Conservation (phyloP, 1,139 yeast species). For the Wickerhamomyces sp. region DNA sequence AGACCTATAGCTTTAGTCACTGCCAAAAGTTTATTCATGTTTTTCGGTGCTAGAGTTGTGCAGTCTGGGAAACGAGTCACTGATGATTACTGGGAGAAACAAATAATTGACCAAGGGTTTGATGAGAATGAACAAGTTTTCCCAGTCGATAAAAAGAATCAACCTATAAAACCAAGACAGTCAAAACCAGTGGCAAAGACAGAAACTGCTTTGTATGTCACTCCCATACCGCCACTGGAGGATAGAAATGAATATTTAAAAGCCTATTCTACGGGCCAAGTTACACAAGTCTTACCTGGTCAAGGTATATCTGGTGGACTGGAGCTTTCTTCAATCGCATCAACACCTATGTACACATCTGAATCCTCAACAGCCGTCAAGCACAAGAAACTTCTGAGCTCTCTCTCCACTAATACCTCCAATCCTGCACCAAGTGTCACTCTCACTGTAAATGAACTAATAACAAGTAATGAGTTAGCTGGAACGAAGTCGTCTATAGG, state of each 20-base stretch:
- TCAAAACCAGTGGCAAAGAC: slow-evolving; percentile 20
- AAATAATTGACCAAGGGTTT: slow-evolving; percentile 56
- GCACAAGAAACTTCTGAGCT: slow-evolving; percentile 22
- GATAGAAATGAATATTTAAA: slow-evolving; percentile 20
- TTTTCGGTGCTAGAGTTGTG: slow-evolving; percentile 68
- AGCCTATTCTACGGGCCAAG: slow-evolving; percentile 16
- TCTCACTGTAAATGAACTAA: slow-evolving; percentile 13
- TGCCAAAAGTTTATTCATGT: slow-evolving; percentile 51
- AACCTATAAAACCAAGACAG: slow-evolving; percentile 3
- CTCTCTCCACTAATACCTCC: slow-evolving; percentile 26
- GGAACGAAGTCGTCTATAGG: slow-evolving; percentile 27
- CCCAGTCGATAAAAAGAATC: slow-evolving; percentile 12
- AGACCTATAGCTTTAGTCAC: slow-evolving; percentile 59
- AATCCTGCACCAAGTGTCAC: slow-evolving; percentile 8
- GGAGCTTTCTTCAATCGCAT: slow-evolving; percentile 30
- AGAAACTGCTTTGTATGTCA: slow-evolving; percentile 8
- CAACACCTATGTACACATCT: slow-evolving; percentile 33
- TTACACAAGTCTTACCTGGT: slow-evolving; percentile 30
- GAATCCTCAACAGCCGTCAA: slow-evolving; percentile 25
- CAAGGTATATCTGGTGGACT: slow-evolving; percentile 35
- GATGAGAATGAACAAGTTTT: slow-evolving; percentile 42
- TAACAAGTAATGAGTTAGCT: slow-evolving; percentile 16
- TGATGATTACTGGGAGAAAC: slow-evolving; percentile 79
- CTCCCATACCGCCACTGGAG: slow-evolving; percentile 19
- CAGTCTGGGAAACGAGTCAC: slow-evolving; percentile 58